Base-by-base conservation (phyloP, 2,329 filamentous ascomycete species). In the Paecilomyces niveus region DNA sequence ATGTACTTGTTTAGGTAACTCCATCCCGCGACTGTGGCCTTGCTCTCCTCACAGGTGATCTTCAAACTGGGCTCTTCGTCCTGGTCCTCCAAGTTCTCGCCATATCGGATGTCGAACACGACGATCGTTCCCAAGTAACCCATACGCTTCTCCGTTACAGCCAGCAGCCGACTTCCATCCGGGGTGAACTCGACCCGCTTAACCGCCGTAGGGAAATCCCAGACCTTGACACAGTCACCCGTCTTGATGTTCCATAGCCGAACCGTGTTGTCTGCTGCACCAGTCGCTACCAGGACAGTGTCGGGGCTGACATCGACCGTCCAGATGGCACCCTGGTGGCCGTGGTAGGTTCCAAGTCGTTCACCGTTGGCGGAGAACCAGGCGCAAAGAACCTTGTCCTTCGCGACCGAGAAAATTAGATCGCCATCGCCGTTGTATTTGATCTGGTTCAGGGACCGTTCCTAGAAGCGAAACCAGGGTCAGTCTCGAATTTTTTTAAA, bases 361-460 rank as follows among this genome's bases (percentile, higher is more conserved):
- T 99, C 94, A 80, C 94, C 94, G 78, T 99, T 99, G 81, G 95
- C 92, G 65, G 92, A 89, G 80, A 86, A 97, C 94, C 94, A 99
- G 65, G 86, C 93, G 83, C 93, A 96, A 71, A 97, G 91, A 73
- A 95, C 86, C 80, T 97, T 93, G 78, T 97, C 93, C 81, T 97
- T 97, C 68, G 91, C 86, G 61, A 92, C 90, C 64, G 92, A 96
- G 83, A 97, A 97, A 74, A 97, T 87, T 67, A 97, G 85, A 75
- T 99, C 94, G 79, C 94, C 94, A 80, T 99, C 94, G 78, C 86
- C 85, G 80, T 92, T 95, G 81, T 90, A 96, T 87, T 87, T 90
- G 78, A 97, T 93, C 79, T 97, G 92, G 74, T 91, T 96, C 78
- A 96, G 85, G 79, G 92, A 90, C 82, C 92, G 89, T 84, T 96